Evolutionary conservation across 2,329 filamentous ascomycete species (phyloP), one percentile per base, ranked within the genome.

Genomic region (Fusarium nurragi): DNA sequence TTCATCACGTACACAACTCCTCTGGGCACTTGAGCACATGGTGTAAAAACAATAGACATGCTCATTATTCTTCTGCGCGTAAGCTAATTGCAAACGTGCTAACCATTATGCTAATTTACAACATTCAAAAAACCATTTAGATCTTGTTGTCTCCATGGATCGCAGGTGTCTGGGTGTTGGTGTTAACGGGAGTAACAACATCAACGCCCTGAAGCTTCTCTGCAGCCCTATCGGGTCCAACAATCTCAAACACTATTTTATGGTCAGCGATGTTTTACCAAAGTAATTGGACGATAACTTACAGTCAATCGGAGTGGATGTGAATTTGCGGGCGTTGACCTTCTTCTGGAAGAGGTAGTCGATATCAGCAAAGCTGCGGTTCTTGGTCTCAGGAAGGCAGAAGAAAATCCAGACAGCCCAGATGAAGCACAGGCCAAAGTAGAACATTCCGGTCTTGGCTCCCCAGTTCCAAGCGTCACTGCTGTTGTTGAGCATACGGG

Each of bases 351-450:
- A 88, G 60, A 88, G 73, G 4, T 82, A 73, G 58, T 87, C 85
- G 9, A 88, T 78, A 74, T 88, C 85, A 39, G 80, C 83, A 54
- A 84, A 82, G 2, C 81, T 84, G 39, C 82, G 78, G 26, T 80
- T 83, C 55, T 78, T 81, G 13, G 84, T 83, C 75, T 87, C 85
- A 5, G 84, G 84, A 5, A 85, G 74, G 40, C 80, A 81, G 68
- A 83, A 83, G 67, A 76, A 83, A 4, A 83, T 80, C 78, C 85
- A 88, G 1, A 78, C 48, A 2, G 80, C 73, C 47, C 81, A 82
- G 8, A 80, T 28, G 6, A 81, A 67, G 67, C 81, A 81, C 7
- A 82, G 76, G 2, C 69, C 76, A 11, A 75, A 77, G 75, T 78
- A 82, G 68, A 83, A 77, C 65, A 81, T 78, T 16, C 76, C 85